These are phyloP conservation scores for Theileria sp. DNA, from an alignment of 169 alveolate genomes.

Conservation along the genomic window DNA sequence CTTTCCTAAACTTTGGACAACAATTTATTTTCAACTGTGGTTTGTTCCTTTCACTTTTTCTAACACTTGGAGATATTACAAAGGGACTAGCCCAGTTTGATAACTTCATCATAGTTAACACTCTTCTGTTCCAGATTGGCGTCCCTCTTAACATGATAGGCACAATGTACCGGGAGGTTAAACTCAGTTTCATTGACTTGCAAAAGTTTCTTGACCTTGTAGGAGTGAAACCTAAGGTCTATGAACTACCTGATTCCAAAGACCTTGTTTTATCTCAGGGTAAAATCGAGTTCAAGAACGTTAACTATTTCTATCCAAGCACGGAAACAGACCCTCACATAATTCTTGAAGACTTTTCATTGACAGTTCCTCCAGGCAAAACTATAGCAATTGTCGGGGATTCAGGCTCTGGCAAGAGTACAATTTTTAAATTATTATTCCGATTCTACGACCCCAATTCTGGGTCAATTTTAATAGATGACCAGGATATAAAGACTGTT, in stretches of 20 bases:
- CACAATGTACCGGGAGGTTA: slow-evolving; percentile 77
- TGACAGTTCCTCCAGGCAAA: slow-evolving; percentile 65
- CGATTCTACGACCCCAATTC: slow-evolving; percentile 86
- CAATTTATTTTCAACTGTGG: slow-evolving; percentile 73
- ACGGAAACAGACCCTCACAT: slow-evolving; percentile 23
- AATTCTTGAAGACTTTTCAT: slow-evolving; percentile 53
- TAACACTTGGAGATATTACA: slow-evolving; percentile 60
- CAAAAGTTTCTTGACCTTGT: slow-evolving; percentile 60
- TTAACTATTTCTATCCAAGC: slow-evolving; percentile 42
- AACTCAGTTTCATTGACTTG: slow-evolving; percentile 73
- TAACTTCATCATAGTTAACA: slow-evolving; percentile 71
- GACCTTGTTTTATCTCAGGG: slow-evolving; percentile 50
- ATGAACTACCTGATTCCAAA: slow-evolving; percentile 39
- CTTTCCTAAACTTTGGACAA: slow-evolving; percentile 77
- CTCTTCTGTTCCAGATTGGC: slow-evolving; percentile 74
- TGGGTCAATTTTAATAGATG: slow-evolving; percentile 85
- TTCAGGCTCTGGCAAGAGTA: slow-evolving; percentile 95
- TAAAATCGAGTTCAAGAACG: slow-evolving; percentile 56
- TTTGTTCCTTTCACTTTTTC: slow-evolving; percentile 69
- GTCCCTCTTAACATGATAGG: slow-evolving; percentile 80
- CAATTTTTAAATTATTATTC: slow-evolving; percentile 87
- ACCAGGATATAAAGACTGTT: slow-evolving; percentile 79
- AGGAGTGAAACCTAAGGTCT: slow-evolving; percentile 45
- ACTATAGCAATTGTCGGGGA: slow-evolving; percentile 82
- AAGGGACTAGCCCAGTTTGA: slow-evolving; percentile 68